Evolutionary conservation across 805 yeast genomes (phyloP).

Genomic region (Kazachstania taianensis): DNA sequence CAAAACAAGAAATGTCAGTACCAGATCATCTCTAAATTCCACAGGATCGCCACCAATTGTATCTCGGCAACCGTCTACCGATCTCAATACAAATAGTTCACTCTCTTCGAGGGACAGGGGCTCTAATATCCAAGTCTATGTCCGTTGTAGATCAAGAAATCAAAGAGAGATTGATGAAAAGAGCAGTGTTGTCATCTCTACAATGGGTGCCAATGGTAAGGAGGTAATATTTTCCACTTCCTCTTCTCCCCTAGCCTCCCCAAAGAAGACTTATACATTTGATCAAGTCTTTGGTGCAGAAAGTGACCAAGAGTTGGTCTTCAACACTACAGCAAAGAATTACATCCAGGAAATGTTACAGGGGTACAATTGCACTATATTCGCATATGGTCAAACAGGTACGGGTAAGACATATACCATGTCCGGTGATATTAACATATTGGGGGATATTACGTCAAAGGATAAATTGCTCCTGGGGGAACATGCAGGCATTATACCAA

Average conservation of each 20-base stretch:
- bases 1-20: too few relatives aligned
- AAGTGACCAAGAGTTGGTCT: constrained; percentile 60
- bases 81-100: not conserved
- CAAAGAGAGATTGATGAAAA: constrained; percentile 45
- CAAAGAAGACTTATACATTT: constrained; percentile 48
- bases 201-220: constrained; percentile 35
- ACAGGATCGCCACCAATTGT: not conserved
- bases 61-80: not conserved
- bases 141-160: constrained; percentile 47
- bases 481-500: constrained; percentile 55
- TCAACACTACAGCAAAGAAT: constrained; percentile 50
- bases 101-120: too few relatives aligned
- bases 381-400: constrained; percentile 86
- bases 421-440: constrained; percentile 56
- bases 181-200: constrained; percentile 46
- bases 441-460: constrained; percentile 24
- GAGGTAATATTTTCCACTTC: constrained; percentile 32
- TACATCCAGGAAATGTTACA: constrained; percentile 51
- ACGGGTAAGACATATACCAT: constrained; percentile 71
- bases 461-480: constrained; percentile 27
- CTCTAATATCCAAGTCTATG: constrained; percentile 43
- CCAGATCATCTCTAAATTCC: too few relatives aligned
- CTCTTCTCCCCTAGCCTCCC: constrained; percentile 11
- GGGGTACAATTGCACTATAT: constrained; percentile 69
- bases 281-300: constrained; percentile 78